Evolutionary conservation across 805 yeast genomes (phyloP).

Genomic region (Priceomyces melissophilus): DNA sequence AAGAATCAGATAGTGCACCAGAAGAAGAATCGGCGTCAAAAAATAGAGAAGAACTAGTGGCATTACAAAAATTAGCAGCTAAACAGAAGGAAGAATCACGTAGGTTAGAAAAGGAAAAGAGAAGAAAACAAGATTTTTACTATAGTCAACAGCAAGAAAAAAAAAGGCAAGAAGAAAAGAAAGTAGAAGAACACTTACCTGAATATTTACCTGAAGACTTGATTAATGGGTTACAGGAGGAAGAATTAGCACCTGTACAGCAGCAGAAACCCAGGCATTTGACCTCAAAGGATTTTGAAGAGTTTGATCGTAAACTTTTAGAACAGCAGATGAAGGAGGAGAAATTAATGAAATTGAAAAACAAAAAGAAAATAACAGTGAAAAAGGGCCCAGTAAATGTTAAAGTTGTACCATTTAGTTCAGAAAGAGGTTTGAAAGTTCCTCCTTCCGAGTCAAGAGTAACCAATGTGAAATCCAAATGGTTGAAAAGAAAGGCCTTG

Average conservation of each 20-base stretch:
- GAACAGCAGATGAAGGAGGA: constrained; percentile 31
- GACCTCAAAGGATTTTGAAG: constrained; percentile 29
- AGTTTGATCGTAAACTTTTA: constrained; percentile 22
- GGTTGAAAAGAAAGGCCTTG: constrained; percentile 40
- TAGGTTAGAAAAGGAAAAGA: constrained; percentile 29
- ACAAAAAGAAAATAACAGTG: constrained; percentile 20
- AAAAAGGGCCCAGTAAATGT: constrained; percentile 42
- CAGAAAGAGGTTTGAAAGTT: constrained; percentile 19
- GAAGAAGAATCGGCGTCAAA: constrained; percentile 39
- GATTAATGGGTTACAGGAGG: constrained; percentile 19
- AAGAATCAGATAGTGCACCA: constrained; percentile 33
- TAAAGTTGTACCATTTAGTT: constrained; percentile 24
- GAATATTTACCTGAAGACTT: constrained; percentile 42
- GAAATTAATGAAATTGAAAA: constrained; percentile 25
- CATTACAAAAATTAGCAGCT: constrained; percentile 21
- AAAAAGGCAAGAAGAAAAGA: constrained; percentile 13
- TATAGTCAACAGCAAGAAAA: constrained; percentile 37
- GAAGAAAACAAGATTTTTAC: constrained; percentile 31
- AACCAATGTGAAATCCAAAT: constrained; percentile 28
- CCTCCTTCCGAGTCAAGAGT: constrained; percentile 35
- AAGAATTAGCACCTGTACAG: constrained; percentile 6
- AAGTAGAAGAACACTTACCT: constrained; percentile 28
- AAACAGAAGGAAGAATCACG: constrained; percentile 21
- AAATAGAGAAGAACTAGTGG: constrained; percentile 23
- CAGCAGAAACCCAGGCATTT: constrained; percentile 19